Percentiles rank a stretch among this genome's conserved stretches.
These are phyloP conservation scores for Salinomyces thailandicus DNA, from an alignment of 2,329 filamentous ascomycete species.

Conservation along the genomic window DNA sequence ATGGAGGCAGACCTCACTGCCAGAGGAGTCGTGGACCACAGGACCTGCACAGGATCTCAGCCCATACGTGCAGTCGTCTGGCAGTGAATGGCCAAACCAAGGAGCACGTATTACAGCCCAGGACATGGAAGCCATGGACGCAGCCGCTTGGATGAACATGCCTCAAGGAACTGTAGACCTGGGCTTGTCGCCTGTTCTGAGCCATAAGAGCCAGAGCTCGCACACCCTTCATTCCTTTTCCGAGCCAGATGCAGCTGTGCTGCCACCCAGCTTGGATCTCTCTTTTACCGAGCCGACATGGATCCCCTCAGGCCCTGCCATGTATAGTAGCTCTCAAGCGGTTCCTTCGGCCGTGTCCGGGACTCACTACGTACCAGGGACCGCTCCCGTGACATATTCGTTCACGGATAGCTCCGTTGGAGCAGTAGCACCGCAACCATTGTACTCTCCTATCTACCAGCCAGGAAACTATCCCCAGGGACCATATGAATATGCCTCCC, in stretches of 20 bases:
- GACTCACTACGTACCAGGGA: neutral
- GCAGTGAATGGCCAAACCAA: constrained; percentile 14
- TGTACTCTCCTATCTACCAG: neutral
- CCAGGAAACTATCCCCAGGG: neutral
- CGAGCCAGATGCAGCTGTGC: constrained; percentile 17
- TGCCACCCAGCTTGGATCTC: constrained; percentile 21
- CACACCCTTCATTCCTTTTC: constrained; percentile 21
- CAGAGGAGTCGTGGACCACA: constrained; percentile 20
- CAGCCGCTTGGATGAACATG: constrained; percentile 14
- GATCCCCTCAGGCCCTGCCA: constrained; percentile 4
- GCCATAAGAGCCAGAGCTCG: constrained; percentile 26
- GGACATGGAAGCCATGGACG: constrained; percentile 13
- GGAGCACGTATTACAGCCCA: constrained; percentile 10
- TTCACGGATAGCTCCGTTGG: neutral
- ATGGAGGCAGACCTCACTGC: constrained; percentile 19
- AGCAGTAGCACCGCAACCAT: neutral
- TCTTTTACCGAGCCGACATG: constrained; percentile 19
- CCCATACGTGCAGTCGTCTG: constrained; percentile 13
- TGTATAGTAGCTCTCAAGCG: neutral
- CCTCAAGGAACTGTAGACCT: constrained; percentile 23
- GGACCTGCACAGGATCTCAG: constrained; percentile 17
- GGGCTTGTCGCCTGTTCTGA: constrained; percentile 26
- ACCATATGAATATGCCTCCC: neutral
- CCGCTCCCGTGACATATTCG: neutral
- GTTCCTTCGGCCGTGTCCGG: neutral